Evolutionary conservation across 495 filamentous ascomycete species (phyloP).

Genomic region (Cryomyces minteri): DNA sequence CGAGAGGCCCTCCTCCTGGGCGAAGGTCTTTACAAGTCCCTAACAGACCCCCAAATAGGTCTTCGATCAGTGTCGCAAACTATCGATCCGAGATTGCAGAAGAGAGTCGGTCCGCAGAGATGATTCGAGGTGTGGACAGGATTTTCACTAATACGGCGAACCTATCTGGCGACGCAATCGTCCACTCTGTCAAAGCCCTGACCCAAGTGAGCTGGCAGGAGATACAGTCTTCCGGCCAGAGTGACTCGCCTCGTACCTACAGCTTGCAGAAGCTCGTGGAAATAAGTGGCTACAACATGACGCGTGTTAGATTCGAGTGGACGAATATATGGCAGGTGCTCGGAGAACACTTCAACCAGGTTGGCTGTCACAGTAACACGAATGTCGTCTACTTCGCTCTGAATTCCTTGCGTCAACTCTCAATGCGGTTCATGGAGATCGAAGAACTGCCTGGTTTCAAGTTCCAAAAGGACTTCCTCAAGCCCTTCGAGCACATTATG

Average conservation of each 20-base stretch:
- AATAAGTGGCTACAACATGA: slow-evolving; percentile 99
- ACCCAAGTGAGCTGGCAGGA: slow-evolving; percentile 98
- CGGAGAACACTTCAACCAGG: slow-evolving; percentile 92
- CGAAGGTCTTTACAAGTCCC: slow-evolving; percentile 50
- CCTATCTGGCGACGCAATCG: slow-evolving; percentile 83
- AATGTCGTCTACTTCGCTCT: slow-evolving; percentile 93
- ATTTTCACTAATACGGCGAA: slow-evolving; percentile 95
- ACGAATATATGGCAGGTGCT: slow-evolving; percentile 91
- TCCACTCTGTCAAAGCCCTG: slow-evolving; percentile 87
- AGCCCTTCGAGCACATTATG: slow-evolving; percentile 96
- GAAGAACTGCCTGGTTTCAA: slow-evolving; percentile 97
- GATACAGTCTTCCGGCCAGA: slow-evolving; percentile 90
- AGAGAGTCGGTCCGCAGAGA: slow-evolving; percentile 79
- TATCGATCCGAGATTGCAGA: slow-evolving; percentile 79
- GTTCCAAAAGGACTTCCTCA: slow-evolving; percentile 98
- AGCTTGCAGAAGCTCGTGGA: slow-evolving; percentile 96
- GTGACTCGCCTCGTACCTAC: slow-evolving; percentile 85
- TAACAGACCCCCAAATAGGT: slow-evolving; percentile 40
- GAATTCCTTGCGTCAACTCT: slow-evolving; percentile 83
- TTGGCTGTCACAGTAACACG: slow-evolving; percentile 90
- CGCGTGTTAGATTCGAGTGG: slow-evolving; percentile 93
- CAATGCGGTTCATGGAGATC: slow-evolving; percentile 97
- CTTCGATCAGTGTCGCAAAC: slow-evolving; percentile 39
- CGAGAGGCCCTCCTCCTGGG: slow-evolving; percentile 26
- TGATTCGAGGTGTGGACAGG: slow-evolving; percentile 79